Percentiles rank a stretch among this genome's conserved stretches.
phyloP scores from a whole-genome alignment of 179 eudicot genomes.

The Gypsophila paniculata region DNA sequence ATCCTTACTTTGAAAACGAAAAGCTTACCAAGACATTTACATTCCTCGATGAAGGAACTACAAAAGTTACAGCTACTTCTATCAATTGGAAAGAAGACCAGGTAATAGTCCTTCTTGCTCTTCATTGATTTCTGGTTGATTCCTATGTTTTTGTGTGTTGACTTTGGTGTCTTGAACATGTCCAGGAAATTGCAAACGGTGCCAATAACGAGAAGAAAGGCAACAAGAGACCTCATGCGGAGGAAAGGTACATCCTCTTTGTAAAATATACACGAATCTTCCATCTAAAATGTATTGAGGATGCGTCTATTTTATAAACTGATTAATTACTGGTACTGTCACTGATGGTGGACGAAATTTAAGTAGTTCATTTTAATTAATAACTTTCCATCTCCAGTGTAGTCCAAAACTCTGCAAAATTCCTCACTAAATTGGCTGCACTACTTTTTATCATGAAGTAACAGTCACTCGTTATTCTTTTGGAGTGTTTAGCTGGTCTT shows the following conservation, averaged over 20 bases:
- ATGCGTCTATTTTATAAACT: background rate
- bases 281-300: background rate
- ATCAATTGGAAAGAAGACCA: constrained; percentile 93
- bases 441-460: too few relatives aligned
- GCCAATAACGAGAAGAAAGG: constrained; percentile 67
- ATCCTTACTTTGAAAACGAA: constrained; percentile 81
- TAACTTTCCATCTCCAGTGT: too few relatives aligned
- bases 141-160: background rate
- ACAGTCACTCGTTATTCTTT: too few relatives aligned
- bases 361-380: too few relatives aligned
- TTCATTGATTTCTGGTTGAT: background rate
- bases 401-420: too few relatives aligned
- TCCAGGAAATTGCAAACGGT: constrained; percentile 71
- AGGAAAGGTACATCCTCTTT: constrained; percentile 61
- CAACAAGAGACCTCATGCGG: constrained; percentile 70
- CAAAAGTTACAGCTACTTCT: constrained; percentile 71
- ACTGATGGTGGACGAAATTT: background rate
- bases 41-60: constrained; percentile 83
- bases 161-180: background rate
- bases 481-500: background rate
- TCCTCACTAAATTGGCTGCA: too few relatives aligned
- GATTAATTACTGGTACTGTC: background rate
- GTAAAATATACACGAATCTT: background rate
- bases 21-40: constrained; percentile 78
- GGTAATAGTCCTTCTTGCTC: constrained; percentile 31